Conservation (phyloP, 768 basidiomycete species). For the Suillus lakei region DNA sequence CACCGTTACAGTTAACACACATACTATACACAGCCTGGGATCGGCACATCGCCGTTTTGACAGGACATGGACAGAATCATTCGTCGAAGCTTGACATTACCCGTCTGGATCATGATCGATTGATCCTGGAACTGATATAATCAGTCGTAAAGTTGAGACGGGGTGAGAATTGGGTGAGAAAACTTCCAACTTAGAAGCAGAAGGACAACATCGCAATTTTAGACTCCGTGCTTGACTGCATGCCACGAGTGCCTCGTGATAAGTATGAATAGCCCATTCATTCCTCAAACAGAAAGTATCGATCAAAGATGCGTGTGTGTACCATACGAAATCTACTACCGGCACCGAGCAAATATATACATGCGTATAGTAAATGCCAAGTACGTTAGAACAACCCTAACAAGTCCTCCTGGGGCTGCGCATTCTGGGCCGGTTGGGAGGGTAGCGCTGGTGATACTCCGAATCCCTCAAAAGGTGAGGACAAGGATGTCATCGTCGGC, state of each 20-base stretch:
- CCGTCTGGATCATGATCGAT: not conserved
- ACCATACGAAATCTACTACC: not conserved
- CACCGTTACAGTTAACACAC: too few relatives aligned
- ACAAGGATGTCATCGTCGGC: conserved; percentile 6
- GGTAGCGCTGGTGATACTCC: conserved; percentile 15
- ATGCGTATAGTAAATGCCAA: not conserved
- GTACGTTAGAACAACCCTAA: conserved; percentile 54
- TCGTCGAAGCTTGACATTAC: not conserved
- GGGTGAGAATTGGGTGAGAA: not conserved
- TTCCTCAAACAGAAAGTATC: not conserved
- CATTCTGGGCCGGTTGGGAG: conserved; percentile 27
- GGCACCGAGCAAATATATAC: not conserved
- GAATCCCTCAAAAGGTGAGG: conserved; percentile 28
- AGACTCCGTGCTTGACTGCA: too few relatives aligned
- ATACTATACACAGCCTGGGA: too few relatives aligned
- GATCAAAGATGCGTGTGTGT: not conserved
- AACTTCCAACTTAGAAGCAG: not conserved
- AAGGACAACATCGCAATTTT: not conserved
- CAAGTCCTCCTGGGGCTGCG: conserved; percentile 50
- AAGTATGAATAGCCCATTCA: not conserved
- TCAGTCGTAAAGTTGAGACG: not conserved
- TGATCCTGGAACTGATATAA: too few relatives aligned
- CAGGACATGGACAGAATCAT: not conserved
- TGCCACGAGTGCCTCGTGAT: not conserved
- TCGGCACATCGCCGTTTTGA: not conserved